Evolutionary conservation across 768 basidiomycete species (phyloP), one percentile per base, ranked within the genome.

Genomic region (Amanita inopinata): DNA sequence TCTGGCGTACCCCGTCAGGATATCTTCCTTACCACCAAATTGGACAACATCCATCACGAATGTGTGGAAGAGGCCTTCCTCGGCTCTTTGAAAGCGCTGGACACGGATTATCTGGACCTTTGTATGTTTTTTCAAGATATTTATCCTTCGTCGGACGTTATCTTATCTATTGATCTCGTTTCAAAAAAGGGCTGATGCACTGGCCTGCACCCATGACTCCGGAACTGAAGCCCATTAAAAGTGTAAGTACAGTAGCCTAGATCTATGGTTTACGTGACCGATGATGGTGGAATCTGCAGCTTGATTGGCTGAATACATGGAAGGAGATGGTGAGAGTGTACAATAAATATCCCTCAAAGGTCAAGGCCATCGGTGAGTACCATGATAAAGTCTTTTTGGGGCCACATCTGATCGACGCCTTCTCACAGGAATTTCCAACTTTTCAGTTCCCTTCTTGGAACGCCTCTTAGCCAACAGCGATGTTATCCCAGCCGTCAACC

Each of bases 11-110:
- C 76, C 4, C 75, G 91, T 45, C 65, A 66, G 25, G 65, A 79
- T 43, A 72, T 93, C 61, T 93, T 92, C 71, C 61, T 93, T 46
- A 89, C 86, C 45, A 83, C 80, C 45, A 83, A 83, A 60, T 68
- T 83, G 42, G 67, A 73, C 54, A 80, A 80, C 59, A 59, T 65
- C 36, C 74, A 80, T 56, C 85, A 87, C 55, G 60, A 63, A 44
- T 58, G 69, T 24, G 72, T 76, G 6, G 69, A 66, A 32, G 71
- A 72, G 39, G 78, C 80, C n/a, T 67, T 94, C 20, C 69, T 81
- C 46, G 61, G 61, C 22, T 83, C 84, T n/a, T 70, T 93, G 44
- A 62, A 67, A 51, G 66, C 70, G 41, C 77, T 94, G 35, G 76
- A 74, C 22, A 81, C 79, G 1, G 67, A 76, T 37, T 92, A 92